Evolutionary conservation across 177 flowering plant genomes (phyloP).

Genomic region (Vitis hybrid): DNA sequence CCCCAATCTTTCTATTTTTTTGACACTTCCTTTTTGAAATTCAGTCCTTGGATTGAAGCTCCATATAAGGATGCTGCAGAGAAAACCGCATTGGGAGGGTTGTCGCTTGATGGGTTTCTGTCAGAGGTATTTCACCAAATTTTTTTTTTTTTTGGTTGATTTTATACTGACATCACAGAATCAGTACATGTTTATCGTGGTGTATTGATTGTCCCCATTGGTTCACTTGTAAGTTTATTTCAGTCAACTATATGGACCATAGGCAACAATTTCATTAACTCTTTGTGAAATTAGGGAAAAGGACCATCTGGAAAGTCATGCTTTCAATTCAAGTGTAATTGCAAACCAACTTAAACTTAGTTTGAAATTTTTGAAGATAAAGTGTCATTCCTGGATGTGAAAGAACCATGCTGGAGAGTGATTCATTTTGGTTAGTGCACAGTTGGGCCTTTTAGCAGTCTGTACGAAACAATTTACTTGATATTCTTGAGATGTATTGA

Average conservation of each 20-base stretch:
- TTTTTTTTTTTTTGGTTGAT: not conserved
- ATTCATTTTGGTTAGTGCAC: not conserved
- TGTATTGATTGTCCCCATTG: not conserved
- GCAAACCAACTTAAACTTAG: not conserved
- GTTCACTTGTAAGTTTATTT: no score
- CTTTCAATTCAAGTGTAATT: not conserved
- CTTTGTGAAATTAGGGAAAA: not conserved
- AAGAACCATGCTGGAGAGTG: not conserved
- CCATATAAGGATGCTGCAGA: conserved; percentile 67
- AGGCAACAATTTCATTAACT: no score
- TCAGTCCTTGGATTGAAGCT: conserved; percentile 71
- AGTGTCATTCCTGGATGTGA: not conserved
- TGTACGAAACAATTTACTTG: no score
- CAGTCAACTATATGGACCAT: not conserved
- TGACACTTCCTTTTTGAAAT: conserved; percentile 4
- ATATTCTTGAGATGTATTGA: no score
- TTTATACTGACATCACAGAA: no score
- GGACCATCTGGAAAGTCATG: not conserved
- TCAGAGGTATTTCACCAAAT: conserved; percentile 44
- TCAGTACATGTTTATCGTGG: not conserved
- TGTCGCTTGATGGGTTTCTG: conserved; percentile 70
- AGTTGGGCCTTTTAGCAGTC: no score
- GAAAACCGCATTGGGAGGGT: conserved; percentile 62
- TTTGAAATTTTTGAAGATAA: not conserved
- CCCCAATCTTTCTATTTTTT: not conserved